Percentiles rank a stretch among this genome's conserved stretches.
These are phyloP conservation scores for Colletotrichum sp. DNA, from an alignment of 2,329 filamentous ascomycete species.

Conservation along the genomic window DNA sequence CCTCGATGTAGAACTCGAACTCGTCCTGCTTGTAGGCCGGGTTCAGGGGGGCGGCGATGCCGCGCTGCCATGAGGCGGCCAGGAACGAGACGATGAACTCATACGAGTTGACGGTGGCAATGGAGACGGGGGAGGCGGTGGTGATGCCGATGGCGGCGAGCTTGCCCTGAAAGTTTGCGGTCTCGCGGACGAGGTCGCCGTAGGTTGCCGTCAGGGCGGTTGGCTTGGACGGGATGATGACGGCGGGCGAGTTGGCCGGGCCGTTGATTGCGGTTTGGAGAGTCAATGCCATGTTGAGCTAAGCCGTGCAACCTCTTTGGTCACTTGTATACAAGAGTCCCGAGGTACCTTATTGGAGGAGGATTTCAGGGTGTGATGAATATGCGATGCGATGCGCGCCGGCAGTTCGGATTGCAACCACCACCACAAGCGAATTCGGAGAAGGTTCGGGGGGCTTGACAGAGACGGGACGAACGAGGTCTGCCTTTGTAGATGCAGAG, in stretches of 20 bases:
- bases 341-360: not conserved
- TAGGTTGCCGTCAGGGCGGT: conserved; percentile 72
- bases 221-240: conserved; percentile 75
- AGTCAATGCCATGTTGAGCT: conserved; percentile 42
- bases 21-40: conserved; percentile 88
- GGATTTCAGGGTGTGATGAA: not conserved
- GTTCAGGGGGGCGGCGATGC: conserved; percentile 85
- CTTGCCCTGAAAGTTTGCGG: conserved; percentile 76
- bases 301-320: not conserved
- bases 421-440: conserved; percentile 9
- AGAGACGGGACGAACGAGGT: not conserved
- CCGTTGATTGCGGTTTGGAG: conserved; percentile 57
- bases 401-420: conserved; percentile 1
- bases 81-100: conserved; percentile 89
- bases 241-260: conserved; percentile 54
- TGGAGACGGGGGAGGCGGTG: conserved; percentile 75
- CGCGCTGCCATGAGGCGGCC: conserved; percentile 84
- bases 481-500: not conserved
- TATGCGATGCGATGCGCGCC: not conserved
- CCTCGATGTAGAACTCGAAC: conserved; percentile 92
- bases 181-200: conserved; percentile 68
- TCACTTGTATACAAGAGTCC: not conserved
- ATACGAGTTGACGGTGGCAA: conserved; percentile 83
- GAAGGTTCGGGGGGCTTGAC: not conserved
- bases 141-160: conserved; percentile 77